These are phyloP conservation scores for Russula earlei DNA, from an alignment of 768 basidiomycete genomes.

Conservation along the genomic window DNA sequence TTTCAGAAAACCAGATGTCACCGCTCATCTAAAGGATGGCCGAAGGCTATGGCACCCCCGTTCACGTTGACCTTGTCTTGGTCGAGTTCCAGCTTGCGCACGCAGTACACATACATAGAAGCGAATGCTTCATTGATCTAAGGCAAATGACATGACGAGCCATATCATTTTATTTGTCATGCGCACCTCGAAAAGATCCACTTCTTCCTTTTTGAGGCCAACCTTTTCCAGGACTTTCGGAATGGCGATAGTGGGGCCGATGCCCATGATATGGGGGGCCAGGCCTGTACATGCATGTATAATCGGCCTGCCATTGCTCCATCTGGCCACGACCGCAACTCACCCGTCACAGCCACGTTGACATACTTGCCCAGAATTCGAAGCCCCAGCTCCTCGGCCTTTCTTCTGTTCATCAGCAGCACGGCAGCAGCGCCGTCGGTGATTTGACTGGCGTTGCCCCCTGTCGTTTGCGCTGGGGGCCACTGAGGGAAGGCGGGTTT, in stretches of 20 bases:
- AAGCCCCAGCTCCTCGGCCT: slow-evolving; percentile 68
- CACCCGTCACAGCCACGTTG: slow-evolving; percentile 61
- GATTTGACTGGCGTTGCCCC: slow-evolving; percentile 80
- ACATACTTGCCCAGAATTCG: slow-evolving; percentile 69
- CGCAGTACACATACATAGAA: slow-evolving; percentile 67
- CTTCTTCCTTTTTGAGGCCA: slow-evolving; percentile 57
- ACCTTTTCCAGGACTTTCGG: slow-evolving; percentile 60
- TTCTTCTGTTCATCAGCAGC: slow-evolving; percentile 68
- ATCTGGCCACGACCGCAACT: slow-evolving; percentile 8
- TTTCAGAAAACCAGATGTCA: neutral
- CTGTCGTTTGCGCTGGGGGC: slow-evolving; percentile 64
- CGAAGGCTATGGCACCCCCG: slow-evolving; percentile 83
- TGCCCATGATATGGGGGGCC: slow-evolving; percentile 78
- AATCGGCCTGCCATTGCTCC: neutral
- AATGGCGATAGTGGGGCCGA: slow-evolving; percentile 81
- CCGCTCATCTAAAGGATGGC: slow-evolving; percentile 71
- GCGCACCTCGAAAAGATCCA: slow-evolving; percentile 71
- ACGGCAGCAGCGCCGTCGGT: slow-evolving; percentile 81
- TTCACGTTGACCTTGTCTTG: slow-evolving; percentile 75
- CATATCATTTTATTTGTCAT: neutral
- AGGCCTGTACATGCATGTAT: slow-evolving; percentile 35
- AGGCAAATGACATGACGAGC: neutral
- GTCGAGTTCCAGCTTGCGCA: slow-evolving; percentile 55
- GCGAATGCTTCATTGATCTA: slow-evolving; percentile 92
- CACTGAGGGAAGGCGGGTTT: slow-evolving; percentile 76